Evolutionary conservation across 2,329 filamentous ascomycete genomes (phyloP).

Genomic region (Cladophialophora immunda): DNA sequence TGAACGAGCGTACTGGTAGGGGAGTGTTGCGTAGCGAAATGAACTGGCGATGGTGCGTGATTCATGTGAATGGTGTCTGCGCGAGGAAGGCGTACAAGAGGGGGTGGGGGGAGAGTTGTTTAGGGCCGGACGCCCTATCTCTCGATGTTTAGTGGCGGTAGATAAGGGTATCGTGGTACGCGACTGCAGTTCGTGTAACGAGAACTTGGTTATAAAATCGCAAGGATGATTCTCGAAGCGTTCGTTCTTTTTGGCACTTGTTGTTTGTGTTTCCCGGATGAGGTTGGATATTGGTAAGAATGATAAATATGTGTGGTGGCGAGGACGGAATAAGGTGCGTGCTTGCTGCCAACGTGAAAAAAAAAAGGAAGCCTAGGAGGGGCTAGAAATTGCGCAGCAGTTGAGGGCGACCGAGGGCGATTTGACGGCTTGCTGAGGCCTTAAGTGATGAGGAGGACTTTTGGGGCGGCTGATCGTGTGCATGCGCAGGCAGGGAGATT

Average conservation of each 20-base stretch:
- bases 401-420: not conserved
- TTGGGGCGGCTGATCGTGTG: constrained; percentile 5
- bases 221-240: constrained; percentile 1
- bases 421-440: not conserved
- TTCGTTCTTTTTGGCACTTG: not conserved
- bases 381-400: constrained; percentile 6
- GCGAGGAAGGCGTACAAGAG: constrained; percentile 12
- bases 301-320: constrained; percentile 17
- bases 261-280: constrained; percentile 8
- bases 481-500: not conserved
- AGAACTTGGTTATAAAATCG: constrained; percentile 8
- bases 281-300: constrained; percentile 16
- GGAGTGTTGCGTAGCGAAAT: constrained; percentile 24
- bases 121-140: constrained; percentile 36
- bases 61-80: constrained; percentile 36
- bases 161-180: constrained; percentile 32
- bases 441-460: constrained; percentile 3
- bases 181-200: constrained; percentile 21
- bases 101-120: constrained; percentile 22
- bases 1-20: constrained; percentile 27
- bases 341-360: not conserved
- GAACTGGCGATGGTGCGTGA: constrained; percentile 30
- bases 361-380: constrained; percentile 3
- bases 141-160: constrained; percentile 35
- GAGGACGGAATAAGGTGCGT: constrained; percentile 7